Base-by-base conservation (phyloP, 345 rosid species). In the Murraya koenigii region DNA sequence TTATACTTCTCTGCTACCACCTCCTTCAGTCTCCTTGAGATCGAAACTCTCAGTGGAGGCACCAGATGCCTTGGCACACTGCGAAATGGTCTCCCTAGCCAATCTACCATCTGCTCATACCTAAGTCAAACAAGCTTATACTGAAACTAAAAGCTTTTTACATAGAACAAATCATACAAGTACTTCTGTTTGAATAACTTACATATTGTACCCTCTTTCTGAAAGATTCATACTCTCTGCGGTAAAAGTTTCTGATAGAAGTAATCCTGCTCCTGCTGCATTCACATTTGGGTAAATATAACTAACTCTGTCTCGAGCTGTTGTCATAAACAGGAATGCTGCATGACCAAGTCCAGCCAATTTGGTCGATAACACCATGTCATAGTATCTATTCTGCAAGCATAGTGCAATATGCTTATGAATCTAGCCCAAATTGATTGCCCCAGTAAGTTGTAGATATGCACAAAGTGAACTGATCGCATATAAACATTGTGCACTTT, bases 301-400 rank as follows among this genome's bases (percentile, higher is more conserved):
- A 82, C 99, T 90, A 71, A 91, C 92, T 69, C 90, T 88, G 78
- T 93, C 97, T 28, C 94, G 81, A 72, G 99, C 98, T 17, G 98
- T 86, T 6, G 94, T 84, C 99, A 92, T 87, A 77, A 93, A 93
- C 84, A 95, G 77, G 84, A 93, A 95, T 22, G 96, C 85, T 4
- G 97, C 99, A 36, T 93, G 99, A 55, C 99, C 99, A 54, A 92
- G 77, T 66, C 99, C 99, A 9, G 96, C 98, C 56, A 93, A 84
- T 87, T 86, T 93, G n/a, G 99, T 95, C 13, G 98, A 95, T 67
- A 93, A 81, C 68, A 92, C 79, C 99, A 93, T 89, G 82, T 95
- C 98, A 76, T 93, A 95, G 88, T 93, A 95, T 93, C 99, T 92
- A 77, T 73, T 80, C 98, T 93, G 96, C 72, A 77, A 80, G 67